Conservation (phyloP, 1,284 basidiomycete species). For the Irpex sp. region DNA sequence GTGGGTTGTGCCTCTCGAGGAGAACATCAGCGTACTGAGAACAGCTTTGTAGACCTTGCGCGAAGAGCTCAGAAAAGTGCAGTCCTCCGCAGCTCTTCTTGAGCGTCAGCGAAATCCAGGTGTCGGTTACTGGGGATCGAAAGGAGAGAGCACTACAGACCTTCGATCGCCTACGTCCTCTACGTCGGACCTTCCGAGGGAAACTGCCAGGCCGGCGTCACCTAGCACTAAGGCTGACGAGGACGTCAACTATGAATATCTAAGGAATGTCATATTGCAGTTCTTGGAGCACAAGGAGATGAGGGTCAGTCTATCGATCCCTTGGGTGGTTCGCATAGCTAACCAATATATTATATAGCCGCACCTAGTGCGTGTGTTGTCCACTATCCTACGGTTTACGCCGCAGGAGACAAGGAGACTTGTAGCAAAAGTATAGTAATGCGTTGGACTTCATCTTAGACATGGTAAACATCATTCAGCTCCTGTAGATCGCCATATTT, state of each 20-base stretch:
- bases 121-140: slow-evolving; percentile 84
- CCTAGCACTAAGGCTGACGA: slow-evolving; percentile 58
- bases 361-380: slow-evolving; percentile 85
- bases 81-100: slow-evolving; percentile 84
- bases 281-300: slow-evolving; percentile 90
- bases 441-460: not conserved
- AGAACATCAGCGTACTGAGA: not conserved
- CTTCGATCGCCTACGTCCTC: slow-evolving; percentile 46
- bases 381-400: slow-evolving; percentile 89
- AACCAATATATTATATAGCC: too few species aligned
- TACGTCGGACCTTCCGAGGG: slow-evolving; percentile 35
- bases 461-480: not conserved
- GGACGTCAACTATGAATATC: slow-evolving; percentile 92
- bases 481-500: not conserved
- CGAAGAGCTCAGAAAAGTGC: slow-evolving; percentile 90
- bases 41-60: slow-evolving; percentile 60
- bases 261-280: slow-evolving; percentile 91
- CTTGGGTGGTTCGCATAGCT: too few species aligned
- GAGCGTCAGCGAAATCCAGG: slow-evolving; percentile 89
- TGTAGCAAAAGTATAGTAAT: slow-evolving; percentile 24
- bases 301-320: too few species aligned
- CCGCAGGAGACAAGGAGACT: slow-evolving; percentile 89
- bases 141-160: slow-evolving; percentile 36
- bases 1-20: slow-evolving; percentile 32
- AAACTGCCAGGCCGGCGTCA: slow-evolving; percentile 33